Base-by-base conservation (phyloP, 2,329 filamentous ascomycete genomes). In the Trichophyton verrucosum region DNA sequence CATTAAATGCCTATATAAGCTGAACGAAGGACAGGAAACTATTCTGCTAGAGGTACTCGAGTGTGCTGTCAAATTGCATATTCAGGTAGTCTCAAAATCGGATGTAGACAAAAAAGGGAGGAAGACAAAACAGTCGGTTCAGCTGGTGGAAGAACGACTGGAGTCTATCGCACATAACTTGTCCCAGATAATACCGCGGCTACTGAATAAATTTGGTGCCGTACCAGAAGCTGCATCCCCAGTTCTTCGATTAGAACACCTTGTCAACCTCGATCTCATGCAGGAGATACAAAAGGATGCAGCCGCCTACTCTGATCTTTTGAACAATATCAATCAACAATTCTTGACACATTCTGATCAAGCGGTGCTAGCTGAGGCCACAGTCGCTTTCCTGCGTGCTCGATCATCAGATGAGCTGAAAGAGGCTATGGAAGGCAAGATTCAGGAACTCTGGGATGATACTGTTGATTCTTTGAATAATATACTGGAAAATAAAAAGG, bases 201-300 rank as follows among this genome's bases (percentile, higher is more conserved):
- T 99, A 1, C 78, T 99, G 58, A 96, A 87, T 74, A 97, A 96
- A 70, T 99, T 91, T 67, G 92, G 94, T 3, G 89, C 91, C n/a
- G 82, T 88, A 30, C 88, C 94, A 15, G 86, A 88, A 68, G 91
- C 92, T 24, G 91, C 91, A 1, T 88, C 90, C 8, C 84, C 88
- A 24, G 91, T 96, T 53, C 80, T 99, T 24, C 85, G 90, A 36
- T 78, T 99, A 49, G 89, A 95, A 70, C 89, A 92, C 69, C 84
- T 89, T 44, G 83, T 99, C 22, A 89, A 96, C 66, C 81, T 96
- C 0, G 88, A 92, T 46, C 83, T 91, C 22, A 95, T 97, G 70
- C 87, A 91, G 70, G 89, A 95, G 68, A 78, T 97, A 42, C 86
- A 91, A 58, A 91, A 96, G 71, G 90, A 95, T 65, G 84, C 89